phyloP scores from a whole-genome alignment of 129 eudicot genomes.

The Cynara cardunculus region DNA sequence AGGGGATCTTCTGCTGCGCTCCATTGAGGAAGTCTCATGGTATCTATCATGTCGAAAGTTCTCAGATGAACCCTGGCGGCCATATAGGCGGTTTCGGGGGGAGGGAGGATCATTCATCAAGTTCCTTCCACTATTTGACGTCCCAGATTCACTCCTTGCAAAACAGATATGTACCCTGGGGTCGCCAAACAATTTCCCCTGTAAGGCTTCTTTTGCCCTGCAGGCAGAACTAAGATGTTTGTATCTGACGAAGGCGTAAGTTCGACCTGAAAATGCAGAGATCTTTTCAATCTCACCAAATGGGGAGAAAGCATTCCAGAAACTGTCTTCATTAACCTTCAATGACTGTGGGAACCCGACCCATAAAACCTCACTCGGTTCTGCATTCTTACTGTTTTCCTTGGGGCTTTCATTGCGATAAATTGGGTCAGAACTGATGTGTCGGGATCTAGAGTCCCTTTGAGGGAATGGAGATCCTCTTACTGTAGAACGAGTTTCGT shows the following conservation, averaged over 20 bases:
- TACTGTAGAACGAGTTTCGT: slow-evolving; percentile 40
- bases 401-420: slow-evolving; percentile 43
- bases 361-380: slow-evolving; percentile 94
- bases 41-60: slow-evolving; percentile 45
- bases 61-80: slow-evolving; percentile 49
- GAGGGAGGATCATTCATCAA: slow-evolving; percentile 53
- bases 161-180: slow-evolving; percentile 87
- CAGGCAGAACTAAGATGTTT: slow-evolving; percentile 52
- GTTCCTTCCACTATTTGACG: slow-evolving; percentile 50
- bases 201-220: slow-evolving; percentile 74
- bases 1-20: slow-evolving; percentile 48
- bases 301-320: slow-evolving; percentile 70
- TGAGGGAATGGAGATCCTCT: slow-evolving; percentile 51
- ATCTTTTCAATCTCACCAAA: slow-evolving; percentile 90
- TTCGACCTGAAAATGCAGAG: slow-evolving; percentile 76
- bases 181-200: slow-evolving; percentile 79
- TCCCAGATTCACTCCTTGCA: slow-evolving; percentile 58
- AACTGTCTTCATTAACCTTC: slow-evolving; percentile 62
- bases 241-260: slow-evolving; percentile 75
- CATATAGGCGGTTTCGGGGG: slow-evolving; percentile 46
- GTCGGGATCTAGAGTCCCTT: slow-evolving; percentile 57
- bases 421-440: slow-evolving; percentile 42
- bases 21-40: slow-evolving; percentile 33
- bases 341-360: slow-evolving; percentile 82
- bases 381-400: slow-evolving; percentile 35